Base-by-base conservation (phyloP, 805 yeast genomes). In the Suhomyces kilbournensis region DNA sequence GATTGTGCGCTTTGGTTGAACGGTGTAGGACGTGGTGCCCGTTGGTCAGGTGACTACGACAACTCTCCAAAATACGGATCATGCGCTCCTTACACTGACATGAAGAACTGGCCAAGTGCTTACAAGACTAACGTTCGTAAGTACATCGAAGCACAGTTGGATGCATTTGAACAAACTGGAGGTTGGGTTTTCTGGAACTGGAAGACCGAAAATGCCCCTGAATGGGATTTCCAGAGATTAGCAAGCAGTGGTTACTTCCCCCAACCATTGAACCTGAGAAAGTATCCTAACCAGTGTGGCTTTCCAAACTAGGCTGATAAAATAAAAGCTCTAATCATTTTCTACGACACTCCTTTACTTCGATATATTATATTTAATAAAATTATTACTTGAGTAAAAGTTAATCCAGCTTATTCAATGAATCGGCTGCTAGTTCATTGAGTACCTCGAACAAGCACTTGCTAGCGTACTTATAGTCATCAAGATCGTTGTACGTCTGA, bases 101-200 rank as follows among this genome's bases (percentile, higher is more conserved):
- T 59, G 7, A 53, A 56, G 20, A 59, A 79, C 47, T 92, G 94
- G 89, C 73, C 88, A 6, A 76, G 72, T 8, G 78, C 80, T 39
- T 79, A 80, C 63, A 82, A 78, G 65, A 62, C 61, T 22, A 75
- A 82, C 57, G 81, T 85, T 46, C 84, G 97, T 68, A 78, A 74
- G 60, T 90, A 77, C 66, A 76, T 91, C 48, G 97, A 92, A 74
- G 96, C 97, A 47, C 97, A 92, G 77, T 74, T 92, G 64, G 97
- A 92, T 66, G 90, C 97, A 1, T 72, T 69, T 51, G 89, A 85
- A 61, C 79, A 79, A 60, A 78, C 83, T 53, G 80, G 77, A 34
- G 98, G 98, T 30, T 92, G 97, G 97, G 81, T 90, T 53, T 86
- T 88, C 76, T 92, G 97, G 97, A 82, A 86, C 68, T 91, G 90